phyloP scores from a whole-genome alignment of 2,329 filamentous ascomycete species.

The Cladophialophora bantiana region DNA sequence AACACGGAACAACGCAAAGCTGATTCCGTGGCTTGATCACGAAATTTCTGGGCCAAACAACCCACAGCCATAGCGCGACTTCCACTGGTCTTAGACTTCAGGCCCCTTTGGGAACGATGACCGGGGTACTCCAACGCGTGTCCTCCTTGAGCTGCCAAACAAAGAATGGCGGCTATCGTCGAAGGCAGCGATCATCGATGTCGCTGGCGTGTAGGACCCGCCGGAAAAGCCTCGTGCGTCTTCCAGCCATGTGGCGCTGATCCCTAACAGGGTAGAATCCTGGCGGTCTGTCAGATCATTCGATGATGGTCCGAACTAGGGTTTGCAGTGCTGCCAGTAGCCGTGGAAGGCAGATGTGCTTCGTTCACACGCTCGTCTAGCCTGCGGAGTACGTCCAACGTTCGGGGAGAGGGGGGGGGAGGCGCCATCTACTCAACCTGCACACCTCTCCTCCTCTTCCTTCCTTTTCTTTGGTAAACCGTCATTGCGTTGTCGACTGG shows the following conservation, averaged over 20 bases:
- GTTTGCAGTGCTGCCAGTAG: conserved; percentile 4
- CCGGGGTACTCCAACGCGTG: background rate
- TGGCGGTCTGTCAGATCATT: conserved; percentile 1
- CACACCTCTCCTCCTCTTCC: conserved; percentile 3
- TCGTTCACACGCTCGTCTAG: background rate
- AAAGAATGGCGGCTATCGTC: conserved; percentile 1
- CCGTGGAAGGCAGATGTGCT: background rate
- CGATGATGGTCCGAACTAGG: background rate
- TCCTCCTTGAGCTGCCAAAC: conserved; percentile 7
- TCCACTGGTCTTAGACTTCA: conserved; percentile 1
- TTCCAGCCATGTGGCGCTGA: conserved; percentile 21
- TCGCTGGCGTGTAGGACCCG: background rate
- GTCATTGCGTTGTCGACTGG: conserved; percentile 25
- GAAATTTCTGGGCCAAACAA: background rate
- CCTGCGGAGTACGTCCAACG: conserved; percentile 16
- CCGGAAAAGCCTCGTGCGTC: conserved; percentile 12
- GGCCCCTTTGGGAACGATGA: conserved; percentile 1
- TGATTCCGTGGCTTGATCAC: conserved; percentile 15
- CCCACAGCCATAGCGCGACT: conserved; percentile 6
- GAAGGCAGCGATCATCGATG: conserved; percentile 1
- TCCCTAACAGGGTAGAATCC: conserved; percentile 9
- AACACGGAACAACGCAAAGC: conserved; percentile 2
- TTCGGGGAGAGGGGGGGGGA: background rate
- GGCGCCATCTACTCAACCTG: conserved; percentile 9
- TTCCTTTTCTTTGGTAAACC: conserved; percentile 18